Conservation (phyloP, 257 asterid species). For the Coffea eugenioides region DNA sequence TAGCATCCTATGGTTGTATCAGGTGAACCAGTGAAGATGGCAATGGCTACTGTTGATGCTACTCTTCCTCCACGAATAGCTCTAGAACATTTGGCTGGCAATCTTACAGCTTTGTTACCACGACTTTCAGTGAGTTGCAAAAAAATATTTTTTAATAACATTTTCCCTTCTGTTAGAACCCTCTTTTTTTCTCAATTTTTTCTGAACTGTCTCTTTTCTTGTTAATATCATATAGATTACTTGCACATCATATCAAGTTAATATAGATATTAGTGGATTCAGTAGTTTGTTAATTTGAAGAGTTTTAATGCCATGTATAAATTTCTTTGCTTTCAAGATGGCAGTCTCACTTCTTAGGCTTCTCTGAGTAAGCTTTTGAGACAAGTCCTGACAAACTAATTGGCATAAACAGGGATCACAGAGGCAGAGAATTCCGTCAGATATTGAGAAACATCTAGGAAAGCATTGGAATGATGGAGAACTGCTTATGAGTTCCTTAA, state of each 20-base stretch:
- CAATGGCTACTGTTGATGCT: conserved; percentile 50
- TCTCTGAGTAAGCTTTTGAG: too few relatives aligned
- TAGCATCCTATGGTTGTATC: conserved; percentile 23
- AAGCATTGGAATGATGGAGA: not conserved
- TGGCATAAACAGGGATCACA: not conserved
- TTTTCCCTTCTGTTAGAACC: not conserved
- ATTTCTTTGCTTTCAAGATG: not conserved
- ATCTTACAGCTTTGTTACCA: conserved; percentile 58
- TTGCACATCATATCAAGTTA: not conserved
- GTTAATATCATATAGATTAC: too few relatives aligned
- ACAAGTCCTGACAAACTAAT: not conserved
- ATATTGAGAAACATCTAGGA: not conserved
- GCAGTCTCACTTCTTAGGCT: not conserved
- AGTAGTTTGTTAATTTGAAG: too few relatives aligned
- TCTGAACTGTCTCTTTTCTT: not conserved
- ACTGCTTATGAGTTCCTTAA: not conserved
- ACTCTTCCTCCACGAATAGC: conserved; percentile 41
- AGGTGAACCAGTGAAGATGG: conserved; percentile 94
- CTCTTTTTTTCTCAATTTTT: not conserved
- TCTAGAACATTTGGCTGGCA: conserved; percentile 54
- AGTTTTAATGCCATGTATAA: too few relatives aligned
- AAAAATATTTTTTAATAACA: conserved; percentile 8
- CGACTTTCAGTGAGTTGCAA: conserved; percentile 60
- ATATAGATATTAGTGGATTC: not conserved
- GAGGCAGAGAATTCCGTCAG: not conserved